phyloP scores from a whole-genome alignment of 148 eudicot genomes.

The Nepenthes mirabilis region DNA sequence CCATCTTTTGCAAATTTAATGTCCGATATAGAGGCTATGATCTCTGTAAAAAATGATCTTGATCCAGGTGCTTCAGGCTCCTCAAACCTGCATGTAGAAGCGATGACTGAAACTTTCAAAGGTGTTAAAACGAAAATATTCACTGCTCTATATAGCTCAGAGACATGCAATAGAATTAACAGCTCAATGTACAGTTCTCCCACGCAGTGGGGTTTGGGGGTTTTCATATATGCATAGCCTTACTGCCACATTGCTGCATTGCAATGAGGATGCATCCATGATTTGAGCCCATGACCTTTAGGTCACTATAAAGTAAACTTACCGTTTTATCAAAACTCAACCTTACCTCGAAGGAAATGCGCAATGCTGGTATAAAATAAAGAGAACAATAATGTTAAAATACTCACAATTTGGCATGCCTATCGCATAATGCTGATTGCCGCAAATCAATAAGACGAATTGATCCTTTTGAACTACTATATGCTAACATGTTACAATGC shows the following conservation, averaged over 20 bases:
- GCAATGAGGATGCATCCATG: no score
- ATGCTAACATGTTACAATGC: conserved; percentile 70
- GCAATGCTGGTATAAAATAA: not conserved
- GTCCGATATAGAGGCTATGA: conserved; percentile 72
- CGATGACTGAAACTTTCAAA: not conserved
- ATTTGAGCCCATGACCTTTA: no score
- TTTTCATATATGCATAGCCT: no score
- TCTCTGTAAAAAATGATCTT: conserved; percentile 69
- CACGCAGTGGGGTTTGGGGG: no score
- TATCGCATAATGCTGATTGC: conserved; percentile 71
- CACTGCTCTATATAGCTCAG: no score
- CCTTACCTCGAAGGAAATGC: not conserved
- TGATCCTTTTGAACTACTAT: conserved; percentile 75
- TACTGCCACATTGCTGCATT: no score
- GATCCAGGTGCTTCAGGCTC: conserved; percentile 69
- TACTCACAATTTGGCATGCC: conserved; percentile 71
- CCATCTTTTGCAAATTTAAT: conserved; percentile 69
- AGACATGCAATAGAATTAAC: not conserved
- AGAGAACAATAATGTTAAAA: conserved; percentile 1
- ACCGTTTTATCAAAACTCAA: no score
- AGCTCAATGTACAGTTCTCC: no score
- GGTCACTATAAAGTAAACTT: no score
- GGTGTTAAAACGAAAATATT: no score
- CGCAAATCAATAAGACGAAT: conserved; percentile 75
- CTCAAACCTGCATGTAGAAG: conserved; percentile 44